Evolutionary conservation across 2,329 filamentous ascomycete genomes (phyloP), one percentile per base, ranked within the genome.

Genomic region (Alternaria atra): DNA sequence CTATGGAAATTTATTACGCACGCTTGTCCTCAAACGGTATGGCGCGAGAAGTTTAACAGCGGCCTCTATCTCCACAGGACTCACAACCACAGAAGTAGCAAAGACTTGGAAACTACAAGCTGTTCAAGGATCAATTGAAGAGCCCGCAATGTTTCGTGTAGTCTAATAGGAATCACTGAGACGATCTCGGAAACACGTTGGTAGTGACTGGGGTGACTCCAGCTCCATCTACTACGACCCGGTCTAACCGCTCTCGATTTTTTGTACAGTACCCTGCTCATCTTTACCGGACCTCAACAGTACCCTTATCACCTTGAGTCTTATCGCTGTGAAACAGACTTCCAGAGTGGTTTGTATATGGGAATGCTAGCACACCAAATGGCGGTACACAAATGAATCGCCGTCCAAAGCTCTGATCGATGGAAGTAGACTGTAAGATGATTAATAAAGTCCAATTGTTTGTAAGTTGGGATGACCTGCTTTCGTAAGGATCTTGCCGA

Each of bases 291-390:
- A 35, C 12, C 13, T 8, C 4, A 13, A 10, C 5, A 25, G 20
- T 4, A 48, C 20, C 4, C 12, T 17, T 6, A 15, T 34, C 2
- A 48, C 17, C 46, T 15, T 35, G 29, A 12, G 20, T 1, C 34
- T 29, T 1, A 52, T 5, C 17, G 5, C 6, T 6, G 7, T 51
- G 35, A 51, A 5, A 43, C 9, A 3, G 10, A 34, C 4, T 29
- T 43, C 44, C 46, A 57, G 6, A 57, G 39, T 15, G 54, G 35
- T 5, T 43, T 52, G 2, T 32, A 29, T 4, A 39, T 25, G 5
- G 46, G 46, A 3, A 57, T 17, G n/a, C 46, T 44, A 23, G 54
- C 46, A 39, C 37, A 57, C 20, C 52, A 32, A 15, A 57, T 32
- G 5, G 54, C 54, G 9, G 54, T 57, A 8, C 30, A 52, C 4